Percentiles rank a stretch among this genome's conserved stretches.
phyloP scores from a whole-genome alignment of 2,329 filamentous ascomycete genomes.

The Sporothrix protearum region DNA sequence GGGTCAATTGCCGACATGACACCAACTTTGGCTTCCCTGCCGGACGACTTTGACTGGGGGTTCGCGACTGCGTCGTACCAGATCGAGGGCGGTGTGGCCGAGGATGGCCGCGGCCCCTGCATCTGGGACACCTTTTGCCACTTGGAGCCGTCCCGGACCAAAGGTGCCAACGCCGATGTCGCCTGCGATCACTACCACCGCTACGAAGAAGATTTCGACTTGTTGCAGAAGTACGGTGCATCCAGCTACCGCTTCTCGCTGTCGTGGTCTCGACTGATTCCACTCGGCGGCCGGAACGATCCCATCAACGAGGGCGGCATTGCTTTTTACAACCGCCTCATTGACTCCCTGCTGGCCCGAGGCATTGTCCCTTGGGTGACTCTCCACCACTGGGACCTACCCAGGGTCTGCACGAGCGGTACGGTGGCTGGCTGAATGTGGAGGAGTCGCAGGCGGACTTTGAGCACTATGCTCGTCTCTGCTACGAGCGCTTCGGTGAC shows the following conservation, averaged over 20 bases:
- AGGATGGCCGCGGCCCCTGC: constrained; percentile 74
- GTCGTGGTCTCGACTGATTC: constrained; percentile 80
- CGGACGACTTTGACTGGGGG: constrained; percentile 71
- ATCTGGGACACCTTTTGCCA: constrained; percentile 85
- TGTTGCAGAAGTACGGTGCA: constrained; percentile 70
- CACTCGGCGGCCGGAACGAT: constrained; percentile 77
- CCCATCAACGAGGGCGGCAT: constrained; percentile 75
- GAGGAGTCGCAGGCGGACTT: constrained; percentile 80
- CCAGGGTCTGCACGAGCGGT: constrained; percentile 71
- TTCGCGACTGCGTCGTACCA: constrained; percentile 82
- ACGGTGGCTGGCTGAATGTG: constrained; percentile 76
- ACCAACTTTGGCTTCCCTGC: constrained; percentile 50
- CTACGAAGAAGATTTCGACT: constrained; percentile 69
- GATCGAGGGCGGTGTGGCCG: constrained; percentile 71
- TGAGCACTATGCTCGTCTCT: constrained; percentile 72
- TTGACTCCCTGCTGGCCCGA: constrained; percentile 71
- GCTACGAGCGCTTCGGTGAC: constrained; percentile 62
- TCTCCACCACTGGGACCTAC: constrained; percentile 84
- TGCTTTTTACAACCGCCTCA: constrained; percentile 73
- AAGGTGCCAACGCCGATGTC: constrained; percentile 67
- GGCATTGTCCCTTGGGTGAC: constrained; percentile 79
- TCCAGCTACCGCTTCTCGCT: constrained; percentile 80
- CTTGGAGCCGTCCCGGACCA: constrained; percentile 58
- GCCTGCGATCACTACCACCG: constrained; percentile 87
- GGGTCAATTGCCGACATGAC: not conserved